Evolutionary conservation across 257 asterid genomes (phyloP).

Genomic region (Solanum clarkiae): DNA sequence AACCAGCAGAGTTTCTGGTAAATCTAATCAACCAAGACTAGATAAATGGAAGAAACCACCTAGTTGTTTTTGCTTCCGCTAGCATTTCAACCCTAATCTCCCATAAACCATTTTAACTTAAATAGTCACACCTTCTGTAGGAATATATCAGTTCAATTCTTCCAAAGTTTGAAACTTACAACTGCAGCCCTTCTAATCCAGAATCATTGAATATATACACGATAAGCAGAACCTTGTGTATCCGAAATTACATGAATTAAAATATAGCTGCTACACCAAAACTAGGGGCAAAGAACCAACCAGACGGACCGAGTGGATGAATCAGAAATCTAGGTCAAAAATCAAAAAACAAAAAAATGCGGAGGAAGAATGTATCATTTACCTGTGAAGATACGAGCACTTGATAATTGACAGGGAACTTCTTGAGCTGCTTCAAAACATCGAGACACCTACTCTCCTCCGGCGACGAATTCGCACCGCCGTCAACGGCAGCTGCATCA

Average conservation of each 20-base stretch:
- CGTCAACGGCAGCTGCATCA: conserved; percentile 22
- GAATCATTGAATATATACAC: neutral
- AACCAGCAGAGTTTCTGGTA: neutral
- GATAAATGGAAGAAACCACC: neutral
- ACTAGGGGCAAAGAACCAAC: too few species aligned
- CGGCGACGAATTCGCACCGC: conserved; percentile 16
- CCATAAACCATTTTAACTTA: neutral
- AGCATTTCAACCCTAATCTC: neutral
- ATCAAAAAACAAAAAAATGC: neutral
- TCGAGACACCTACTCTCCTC: conserved; percentile 52
- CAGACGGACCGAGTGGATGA: too few species aligned
- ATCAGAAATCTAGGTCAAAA: neutral
- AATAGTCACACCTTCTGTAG: neutral
- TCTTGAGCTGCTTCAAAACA: conserved; percentile 49
- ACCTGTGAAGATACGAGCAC: conserved; percentile 90
- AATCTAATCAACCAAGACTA: neutral
- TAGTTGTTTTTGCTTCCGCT: neutral
- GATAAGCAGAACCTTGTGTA: neutral
- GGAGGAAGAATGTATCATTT: neutral
- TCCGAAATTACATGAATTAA: neutral
- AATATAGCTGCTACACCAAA: too few species aligned
- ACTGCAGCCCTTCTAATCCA: neutral
- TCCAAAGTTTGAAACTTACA: neutral
- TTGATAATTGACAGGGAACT: conserved; percentile 77
- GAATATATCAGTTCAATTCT: neutral